Evolutionary conservation across 345 rosid species (phyloP), one percentile per base, ranked within the genome.

Genomic region (Triadica sebifera): DNA sequence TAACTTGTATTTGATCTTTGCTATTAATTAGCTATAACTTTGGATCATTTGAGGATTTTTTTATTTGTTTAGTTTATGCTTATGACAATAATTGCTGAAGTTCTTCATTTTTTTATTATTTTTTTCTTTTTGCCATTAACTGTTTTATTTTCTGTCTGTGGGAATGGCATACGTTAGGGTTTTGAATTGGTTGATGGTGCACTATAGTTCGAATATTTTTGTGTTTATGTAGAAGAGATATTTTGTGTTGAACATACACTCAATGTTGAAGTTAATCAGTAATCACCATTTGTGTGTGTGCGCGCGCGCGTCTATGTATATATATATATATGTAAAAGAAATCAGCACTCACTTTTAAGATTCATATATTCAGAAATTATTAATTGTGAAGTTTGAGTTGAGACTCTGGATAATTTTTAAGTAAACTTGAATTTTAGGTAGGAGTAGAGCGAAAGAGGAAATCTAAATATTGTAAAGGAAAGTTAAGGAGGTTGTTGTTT

Each of bases 131-230:
- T 29, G 1, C 34, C 34, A 1, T 29, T 29, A 29, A 29, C 34
- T 29, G 34, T 29, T 29, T 29, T 29, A 2, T 29, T 0, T 9
- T 58, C 15, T 24, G 17, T 5, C n/a, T 25, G 17, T 72, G 67
- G 67, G 60, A 72, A 60, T 61, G 58, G 16, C 43, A 17, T n/a
- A 49, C 1, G 49, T 29, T 59, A 71, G 66, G 74, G 65, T 72
- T 70, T 60, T 60, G 5, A 41, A 8, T 64, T 25, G 6, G 17
- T 59, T 20, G 17, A 59, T 59, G 15, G 61, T 38, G 46, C 25
- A 6, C 17, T 11, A 20, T 62, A 12, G 8, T 62, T 62, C 7
- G 66, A 15, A 37, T 37, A n/a, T 15, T 34, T 59, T 16, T 51
- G 41, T n/a, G 64, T 59, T 12, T 29, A 25, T 25, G 64, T 29